Base-by-base conservation (phyloP, 768 basidiomycete species). In the Rhodotorula kratochvilovae region DNA sequence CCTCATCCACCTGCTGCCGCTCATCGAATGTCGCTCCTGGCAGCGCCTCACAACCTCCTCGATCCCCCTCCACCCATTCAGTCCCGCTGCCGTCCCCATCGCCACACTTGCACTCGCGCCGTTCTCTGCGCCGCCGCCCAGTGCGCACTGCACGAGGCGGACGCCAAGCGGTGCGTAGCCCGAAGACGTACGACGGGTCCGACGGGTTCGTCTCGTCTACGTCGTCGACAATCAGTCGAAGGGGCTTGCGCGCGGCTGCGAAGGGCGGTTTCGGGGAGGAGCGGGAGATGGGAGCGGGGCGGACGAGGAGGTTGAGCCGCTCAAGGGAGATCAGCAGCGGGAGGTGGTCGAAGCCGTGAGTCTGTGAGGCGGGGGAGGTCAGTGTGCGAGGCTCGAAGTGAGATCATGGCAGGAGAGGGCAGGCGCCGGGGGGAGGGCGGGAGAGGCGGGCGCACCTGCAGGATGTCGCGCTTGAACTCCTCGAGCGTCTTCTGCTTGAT, bases 61-160 rank as follows among this genome's bases (percentile, higher is more conserved):
- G 78, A 99, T 92, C 33, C 93, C 95, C 80, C 90, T 95, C 94
- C 95, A 99, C 5, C 95, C 95, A 16, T 89, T 86, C 68, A 99
- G 90, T 4, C 92, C 89, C 19, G 43, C 68, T 50, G 76, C 82
- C n/a, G 79, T 64, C 83, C 54, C 29, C 76, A 59, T 86, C 79
- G 84, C 88, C 77, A 86, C 85, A 33, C 85, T 63, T 21, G 59
- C 60, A 46, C 58, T 72, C 12, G 57, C 54, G n/a, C 36, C 29
- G 56, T 57, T 23, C 36, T 36, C 56, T 23, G 12, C 56, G 33
- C 36, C 56, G 23, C 70, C 51, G 23, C 70, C 70, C 5, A 56
- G 91, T 84, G 79, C 93, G 93, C 69, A 72, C 81, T 98, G 96
- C 5, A 98, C 89, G 15, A 98, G 85, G 45, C 96, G 87, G 35